Evolutionary conservation across 2,329 filamentous ascomycete genomes (phyloP), one percentile per base, ranked within the genome.

Genomic region (Cercospora janseana): DNA sequence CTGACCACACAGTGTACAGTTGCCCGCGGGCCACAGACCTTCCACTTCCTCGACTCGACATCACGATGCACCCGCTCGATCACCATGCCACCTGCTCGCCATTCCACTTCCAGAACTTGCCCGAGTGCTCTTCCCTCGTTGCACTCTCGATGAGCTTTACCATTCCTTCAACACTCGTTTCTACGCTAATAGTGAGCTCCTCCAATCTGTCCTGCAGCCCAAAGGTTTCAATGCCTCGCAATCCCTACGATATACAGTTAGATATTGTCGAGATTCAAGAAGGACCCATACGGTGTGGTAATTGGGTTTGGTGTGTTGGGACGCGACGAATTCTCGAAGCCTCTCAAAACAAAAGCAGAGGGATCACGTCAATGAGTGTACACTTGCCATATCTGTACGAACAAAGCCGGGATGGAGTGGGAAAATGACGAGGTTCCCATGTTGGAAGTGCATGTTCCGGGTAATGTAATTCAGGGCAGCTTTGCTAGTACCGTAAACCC

Each of bases 401-500:
- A 50, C 47, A 21, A 21, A 43, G 2, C 38, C 47, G 9, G 47
- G 47, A 21, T 50, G 26, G 6, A 50, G 18, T 7, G 40, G 16
- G 2, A 42, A 41, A 18, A 32, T 23, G 12, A 29, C 16, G 6
- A 50, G 12, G 9, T 31, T 32, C 27, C 34, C 27, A 21, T 50
- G 27, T 29, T 50, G 38, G 21, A 13, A 23, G 8, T 35, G 27
- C 3, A 43, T 43, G 21, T 50, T 45, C 16, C 29, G 12, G 1
- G 31, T 28, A 26, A 44, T 20, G 5, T 12, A 50, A 26, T 50
- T 54, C 13, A 49, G 23, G n/a, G 46, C 46, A 15, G 35, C 37
- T 42, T 54, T 50, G 26, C 41, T 43, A 6, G 44, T 40, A 4
- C 51, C 51, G 13, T 47, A 50, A 7, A 42, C 51, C 3, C 15